Base-by-base conservation (phyloP, 1,139 yeast species). In the Magnusiomyces starmeri region DNA sequence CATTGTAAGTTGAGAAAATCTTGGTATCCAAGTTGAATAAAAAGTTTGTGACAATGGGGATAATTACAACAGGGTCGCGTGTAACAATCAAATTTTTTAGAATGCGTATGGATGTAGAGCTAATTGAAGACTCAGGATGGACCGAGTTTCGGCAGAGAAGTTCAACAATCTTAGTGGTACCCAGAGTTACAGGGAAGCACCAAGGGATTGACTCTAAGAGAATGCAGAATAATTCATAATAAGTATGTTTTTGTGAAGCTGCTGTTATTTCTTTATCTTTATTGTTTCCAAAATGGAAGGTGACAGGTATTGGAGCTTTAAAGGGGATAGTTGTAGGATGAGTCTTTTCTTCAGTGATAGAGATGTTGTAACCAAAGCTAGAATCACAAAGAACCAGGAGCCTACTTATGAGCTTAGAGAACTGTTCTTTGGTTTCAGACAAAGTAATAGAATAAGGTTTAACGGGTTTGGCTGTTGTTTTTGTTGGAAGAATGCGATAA, bases 11-110 rank as follows among this genome's bases (percentile, higher is more conserved):
- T 12, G 66, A 60, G 44, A 65, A 61, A 25, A 66, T 50, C 43
- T 62, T 62, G 47, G 88, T 96, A 57, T 83, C 87, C 56, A 85
- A 79, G 22, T 83, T 82, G 66, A 89, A 88, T 2, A 96, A 85
- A 56, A 81, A 79, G 59, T 85, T 83, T 0, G 96, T 87, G 70
- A 82, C 88, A 26, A 81, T 77, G 1, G 87, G 83, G 46, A 89
- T 77, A 48, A 89, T 73, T 3, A 79, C 75, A 52, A 84, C 79
- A 0, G 96, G 88, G 58, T 86, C 86, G 57, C 78, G 80, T 50
- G 79, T 79, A 2, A 82, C 72, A 1, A 94, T 90, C 44, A 88
- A 68, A 32, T 76, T 73, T 58, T 79, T 82, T 53, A 90, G 71
- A 1, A 95, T 79, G 41, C 70, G 72, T 12, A 81, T 71, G 1